A percentile compares a stretch with the other conserved stretches of the same genome.
Evolutionary conservation across 2,329 filamentous ascomycete genomes (phyloP).

Genomic region (Diplocarpon rosae): DNA sequence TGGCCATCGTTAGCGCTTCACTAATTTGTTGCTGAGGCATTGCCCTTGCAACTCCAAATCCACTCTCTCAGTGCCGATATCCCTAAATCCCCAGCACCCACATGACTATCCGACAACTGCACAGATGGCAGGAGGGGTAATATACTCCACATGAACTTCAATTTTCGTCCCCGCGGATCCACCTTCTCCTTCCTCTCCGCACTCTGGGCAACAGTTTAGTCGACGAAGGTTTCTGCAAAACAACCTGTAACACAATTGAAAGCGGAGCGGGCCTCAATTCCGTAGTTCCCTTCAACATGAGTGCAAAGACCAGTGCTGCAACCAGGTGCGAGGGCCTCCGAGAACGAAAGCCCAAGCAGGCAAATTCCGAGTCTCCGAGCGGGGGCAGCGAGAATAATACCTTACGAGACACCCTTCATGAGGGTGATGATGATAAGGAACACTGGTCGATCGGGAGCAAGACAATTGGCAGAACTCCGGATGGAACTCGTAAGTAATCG

Average conservation of each 20-base stretch:
- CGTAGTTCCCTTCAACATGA: conserved; percentile 5
- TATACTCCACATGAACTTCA: too few species aligned
- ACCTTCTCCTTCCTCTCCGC: too few species aligned
- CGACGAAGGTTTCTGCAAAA: not conserved
- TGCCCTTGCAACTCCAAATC: too few species aligned
- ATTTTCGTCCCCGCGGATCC: too few species aligned
- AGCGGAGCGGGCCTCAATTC: conserved; percentile 10
- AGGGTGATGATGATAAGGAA: conserved; percentile 29
- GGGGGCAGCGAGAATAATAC: conserved; percentile 10
- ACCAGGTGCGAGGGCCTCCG: conserved; percentile 16
- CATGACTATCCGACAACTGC: too few species aligned
- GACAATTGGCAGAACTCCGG: conserved; percentile 83
- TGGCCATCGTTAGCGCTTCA: too few species aligned
- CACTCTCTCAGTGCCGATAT: too few species aligned
- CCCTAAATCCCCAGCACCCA: too few species aligned
- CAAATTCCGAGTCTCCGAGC: conserved; percentile 7
- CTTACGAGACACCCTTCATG: conserved; percentile 8
- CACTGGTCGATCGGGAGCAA: conserved; percentile 41
- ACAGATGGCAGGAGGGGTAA: too few species aligned
- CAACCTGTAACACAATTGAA: conserved; percentile 1
- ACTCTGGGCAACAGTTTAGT: too few species aligned
- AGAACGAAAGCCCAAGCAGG: conserved; percentile 15
- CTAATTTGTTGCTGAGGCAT: too few species aligned
- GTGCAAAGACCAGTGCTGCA: not conserved
- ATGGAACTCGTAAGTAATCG: conserved; percentile 73